Conservation (phyloP, 352 stramenopile genomes). For the Globisporangium cederbergense region DNA sequence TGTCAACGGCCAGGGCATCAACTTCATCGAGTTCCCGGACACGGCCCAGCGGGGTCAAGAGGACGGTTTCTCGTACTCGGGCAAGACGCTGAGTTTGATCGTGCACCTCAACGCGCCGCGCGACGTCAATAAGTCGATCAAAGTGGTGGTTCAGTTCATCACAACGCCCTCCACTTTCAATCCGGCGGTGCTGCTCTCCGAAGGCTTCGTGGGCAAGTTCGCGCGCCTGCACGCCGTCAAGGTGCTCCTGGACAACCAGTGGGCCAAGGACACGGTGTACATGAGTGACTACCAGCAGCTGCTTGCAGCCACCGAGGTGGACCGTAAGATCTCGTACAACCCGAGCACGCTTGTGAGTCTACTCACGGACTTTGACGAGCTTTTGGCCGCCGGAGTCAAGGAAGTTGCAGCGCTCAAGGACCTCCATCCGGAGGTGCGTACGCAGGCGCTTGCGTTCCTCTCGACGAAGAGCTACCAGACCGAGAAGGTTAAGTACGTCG, state of each 20-base stretch:
- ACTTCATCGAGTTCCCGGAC: constrained; percentile 14
- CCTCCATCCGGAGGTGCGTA: constrained; percentile 16
- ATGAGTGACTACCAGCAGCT: constrained; percentile 29
- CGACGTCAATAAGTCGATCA: neutral
- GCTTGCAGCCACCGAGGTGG: constrained; percentile 19
- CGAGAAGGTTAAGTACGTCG: constrained; percentile 4
- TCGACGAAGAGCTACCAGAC: constrained; percentile 14
- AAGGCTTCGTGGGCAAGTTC: constrained; percentile 25
- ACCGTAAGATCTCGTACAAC: constrained; percentile 24
- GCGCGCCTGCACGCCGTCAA: constrained; percentile 29
- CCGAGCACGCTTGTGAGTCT: constrained; percentile 14
- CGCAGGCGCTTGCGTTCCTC: constrained; percentile 21
- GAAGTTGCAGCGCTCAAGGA: constrained; percentile 14
- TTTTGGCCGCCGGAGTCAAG: constrained; percentile 9
- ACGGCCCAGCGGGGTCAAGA: neutral
- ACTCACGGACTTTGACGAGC: constrained; percentile 14
- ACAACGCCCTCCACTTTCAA: constrained; percentile 6
- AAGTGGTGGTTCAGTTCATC: constrained; percentile 20
- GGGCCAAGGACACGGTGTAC: constrained; percentile 24
- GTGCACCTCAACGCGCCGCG: constrained; percentile 17
- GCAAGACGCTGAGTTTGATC: constrained; percentile 21
- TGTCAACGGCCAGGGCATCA: constrained; percentile 21
- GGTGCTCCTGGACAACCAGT: constrained; percentile 27
- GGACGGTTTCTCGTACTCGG: constrained; percentile 23
- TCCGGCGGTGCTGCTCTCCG: constrained; percentile 9